Evolutionary conservation across 805 yeast species (phyloP), one percentile per base, ranked within the genome.

Genomic region (Candida silvicultrix): DNA sequence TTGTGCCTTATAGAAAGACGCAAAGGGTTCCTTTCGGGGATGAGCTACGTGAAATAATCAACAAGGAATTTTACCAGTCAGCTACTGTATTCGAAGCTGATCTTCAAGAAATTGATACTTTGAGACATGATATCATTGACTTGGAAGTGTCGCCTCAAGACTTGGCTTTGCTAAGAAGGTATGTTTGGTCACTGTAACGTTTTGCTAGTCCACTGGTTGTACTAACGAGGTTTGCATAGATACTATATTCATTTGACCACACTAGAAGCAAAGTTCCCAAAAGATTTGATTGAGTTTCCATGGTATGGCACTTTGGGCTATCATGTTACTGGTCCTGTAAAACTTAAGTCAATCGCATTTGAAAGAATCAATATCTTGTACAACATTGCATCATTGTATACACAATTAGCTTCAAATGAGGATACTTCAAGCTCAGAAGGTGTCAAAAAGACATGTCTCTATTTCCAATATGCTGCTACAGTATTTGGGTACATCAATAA

Each of bases 241-340:
- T 87, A 85, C 58, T 75, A 70, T 51, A 50, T 64, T 5, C 72
- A 73, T 39, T 51, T 86, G 11, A 48, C 63, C 1, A 67, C 68
- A 9, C 46, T 85, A 8, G 62, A 63, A 34, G 46, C 63, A 41
- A 86, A 84, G 57, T 83, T 90, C 48, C 89, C 94, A 0, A 69
- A 70, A 25, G 83, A 83, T 50, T 68, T 74, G 18, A 64, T 78
- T 9, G 74, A 71, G 35, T 83, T 88, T 52, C 70, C 78, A 0
- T 92, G 97, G 98, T 77, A 68, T 57, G 82, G 83, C 20, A 77
- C 88, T 1, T 64, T 86, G 5, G 83, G 86, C 0, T 74, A 75
- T 44, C 67, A 80, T 18, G 70, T 75, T 2, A 63, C 71, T 8
- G 76, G 78, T 0, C 77, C 80, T 1, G 65, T 72, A 16, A 68